Conservation (phyloP, 345 rosid genomes). For the Arabidopsis thaliana region TAIR10.1 NC_003070.9:26566001-26566500, state of each 20-base stretch:
- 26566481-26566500: slow-evolving; percentile 24
- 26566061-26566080: neutral
- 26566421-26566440: neutral
- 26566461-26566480: slow-evolving; percentile 32
- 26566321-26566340: too few relatives aligned
- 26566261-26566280: too few relatives aligned
- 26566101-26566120: neutral
- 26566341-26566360: too few relatives aligned
- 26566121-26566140: neutral
- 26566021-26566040: neutral
- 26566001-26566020: neutral
- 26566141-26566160: neutral
- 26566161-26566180: neutral
- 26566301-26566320: too few relatives aligned
- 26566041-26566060: neutral
- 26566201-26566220: too few relatives aligned
- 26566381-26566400: neutral
- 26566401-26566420: neutral
- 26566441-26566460: slow-evolving; percentile 42
- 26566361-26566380: neutral
- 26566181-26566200: neutral
- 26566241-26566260: too few relatives aligned
- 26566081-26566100: neutral
- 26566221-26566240: too few relatives aligned
- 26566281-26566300: too few relatives aligned